These are phyloP conservation scores for Leccinum subtestaceum DNA, from an alignment of 768 basidiomycete species.

Conservation along the genomic window DNA sequence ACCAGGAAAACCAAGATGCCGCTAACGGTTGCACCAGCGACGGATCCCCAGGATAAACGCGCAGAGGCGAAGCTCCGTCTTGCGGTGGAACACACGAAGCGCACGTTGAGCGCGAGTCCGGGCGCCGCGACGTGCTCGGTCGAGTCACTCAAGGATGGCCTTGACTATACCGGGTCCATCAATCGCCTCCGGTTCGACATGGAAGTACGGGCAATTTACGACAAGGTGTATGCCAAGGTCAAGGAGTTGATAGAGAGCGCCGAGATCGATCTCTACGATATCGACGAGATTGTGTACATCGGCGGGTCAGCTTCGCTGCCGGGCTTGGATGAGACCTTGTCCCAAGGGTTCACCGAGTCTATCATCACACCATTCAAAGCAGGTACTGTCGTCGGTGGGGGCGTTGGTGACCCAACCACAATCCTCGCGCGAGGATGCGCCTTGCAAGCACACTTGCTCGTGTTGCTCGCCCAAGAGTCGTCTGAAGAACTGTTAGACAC, in stretches of 20 bases:
- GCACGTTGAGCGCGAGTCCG: constrained; percentile 82
- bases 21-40: constrained; percentile 60
- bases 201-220: constrained; percentile 59
- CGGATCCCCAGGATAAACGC: constrained; percentile 63
- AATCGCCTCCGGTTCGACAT: constrained; percentile 58
- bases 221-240: constrained; percentile 49
- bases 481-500: constrained; percentile 50
- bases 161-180: constrained; percentile 80
- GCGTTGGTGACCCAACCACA: constrained; percentile 74
- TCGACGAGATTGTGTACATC: constrained; percentile 79
- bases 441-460: constrained; percentile 65
- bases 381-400: constrained; percentile 69
- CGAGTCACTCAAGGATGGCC: constrained; percentile 90
- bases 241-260: constrained; percentile 50
- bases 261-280: constrained; percentile 57
- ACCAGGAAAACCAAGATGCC: constrained; percentile 90
- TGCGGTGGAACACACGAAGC: constrained; percentile 92
- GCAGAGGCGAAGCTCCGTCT: constrained; percentile 92
- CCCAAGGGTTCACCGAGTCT: constrained; percentile 55
- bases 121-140: constrained; percentile 90
- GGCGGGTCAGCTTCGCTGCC: constrained; percentile 75
- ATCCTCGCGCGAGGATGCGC: constrained; percentile 77
- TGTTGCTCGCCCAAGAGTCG: constrained; percentile 45
- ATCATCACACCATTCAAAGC: constrained; percentile 63
- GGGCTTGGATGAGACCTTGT: constrained; percentile 62